Evolutionary conservation across 208 protist genomes (phyloP), one percentile per base, ranked within the genome.

Genomic region (Trypanosoma conorhini): DNA sequence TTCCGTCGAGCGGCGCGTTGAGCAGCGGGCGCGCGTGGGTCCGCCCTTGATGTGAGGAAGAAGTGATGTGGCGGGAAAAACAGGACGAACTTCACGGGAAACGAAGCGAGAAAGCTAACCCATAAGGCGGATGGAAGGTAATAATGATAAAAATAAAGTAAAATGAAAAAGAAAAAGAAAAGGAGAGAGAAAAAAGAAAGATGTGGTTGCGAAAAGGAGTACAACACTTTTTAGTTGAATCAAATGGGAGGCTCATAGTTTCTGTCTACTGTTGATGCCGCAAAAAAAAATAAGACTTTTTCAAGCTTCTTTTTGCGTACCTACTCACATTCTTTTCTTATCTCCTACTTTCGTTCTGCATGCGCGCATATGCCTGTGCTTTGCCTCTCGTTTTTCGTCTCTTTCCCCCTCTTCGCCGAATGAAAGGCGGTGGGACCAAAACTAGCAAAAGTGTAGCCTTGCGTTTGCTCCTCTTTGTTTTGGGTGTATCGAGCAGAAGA

Each of bases 1-100:
- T 84, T 89, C 44, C 72, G 78, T 5, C 55, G 72, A 24, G 79
- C 76, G 10, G n/a, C 90, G 48, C 40, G 59, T 9, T 60, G 26
- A 28, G 26, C 9, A 33, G 9, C n/a, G 9, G 15, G 24, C 10
- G 26, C n/a, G 7, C 5, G n/a, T 15, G 33, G 2, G 26, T 5
- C 28, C 10, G 24, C 40, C 56, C 22, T 62, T 62, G 62, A 24
- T 17, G 52, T 35, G 61, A 54, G 48, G 62, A 62, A 62, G 44
- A 42, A 44, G 48, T 42, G n/a, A n/a, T n/a, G n/a, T 62, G 26
- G 24, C 40, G 50, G 35, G 42, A 38, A 61, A 72, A 33, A 51
- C 51, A 52, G 26, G 54, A 19, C n/a, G n/a, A n/a, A n/a, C n/a
- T n/a, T n/a, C n/a, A n/a, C n/a, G n/a, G n/a, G n/a, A n/a, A n/a